Conservation (phyloP, 108 stramenopile species). For the Cyclotella distinguenda region DNA sequence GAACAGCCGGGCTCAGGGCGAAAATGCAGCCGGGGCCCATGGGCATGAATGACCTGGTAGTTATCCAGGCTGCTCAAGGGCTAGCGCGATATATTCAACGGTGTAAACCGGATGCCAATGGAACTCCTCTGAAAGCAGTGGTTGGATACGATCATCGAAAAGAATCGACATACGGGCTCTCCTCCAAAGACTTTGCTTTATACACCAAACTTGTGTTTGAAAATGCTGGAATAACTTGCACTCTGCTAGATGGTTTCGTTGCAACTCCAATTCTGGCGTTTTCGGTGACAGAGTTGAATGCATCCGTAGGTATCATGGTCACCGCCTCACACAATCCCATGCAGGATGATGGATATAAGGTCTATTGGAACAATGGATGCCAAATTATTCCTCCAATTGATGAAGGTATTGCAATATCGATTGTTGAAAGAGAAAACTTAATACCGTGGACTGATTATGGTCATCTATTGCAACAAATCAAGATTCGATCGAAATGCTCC, state of each 20-base stretch:
- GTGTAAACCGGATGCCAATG: not conserved
- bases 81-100: conserved; percentile 59
- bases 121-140: conserved; percentile 51
- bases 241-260: conserved; percentile 83
- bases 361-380: conserved; percentile 94
- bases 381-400: conserved; percentile 96
- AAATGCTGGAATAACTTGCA: conserved; percentile 74
- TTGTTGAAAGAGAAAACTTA: conserved; percentile 68
- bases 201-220: conserved; percentile 83
- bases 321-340: conserved; percentile 99
- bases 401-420: conserved; percentile 78
- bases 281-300: conserved; percentile 49
- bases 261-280: conserved; percentile 93
- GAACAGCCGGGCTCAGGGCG: conserved; percentile 93
- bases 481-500: conserved; percentile 9
- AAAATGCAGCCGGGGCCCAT: conserved; percentile 89
- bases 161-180: conserved; percentile 58
- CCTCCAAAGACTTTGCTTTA: conserved; percentile 86
- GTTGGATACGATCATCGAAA: conserved; percentile 94
- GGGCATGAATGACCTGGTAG: conserved; percentile 93
- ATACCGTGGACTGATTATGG: conserved; percentile 87
- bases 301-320: conserved; percentile 94
- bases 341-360: conserved; percentile 95
- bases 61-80: conserved; percentile 91
- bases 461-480: conserved; percentile 28